Conservation (phyloP, 768 basidiomycete species). For the Naganishia onofrii region DNA sequence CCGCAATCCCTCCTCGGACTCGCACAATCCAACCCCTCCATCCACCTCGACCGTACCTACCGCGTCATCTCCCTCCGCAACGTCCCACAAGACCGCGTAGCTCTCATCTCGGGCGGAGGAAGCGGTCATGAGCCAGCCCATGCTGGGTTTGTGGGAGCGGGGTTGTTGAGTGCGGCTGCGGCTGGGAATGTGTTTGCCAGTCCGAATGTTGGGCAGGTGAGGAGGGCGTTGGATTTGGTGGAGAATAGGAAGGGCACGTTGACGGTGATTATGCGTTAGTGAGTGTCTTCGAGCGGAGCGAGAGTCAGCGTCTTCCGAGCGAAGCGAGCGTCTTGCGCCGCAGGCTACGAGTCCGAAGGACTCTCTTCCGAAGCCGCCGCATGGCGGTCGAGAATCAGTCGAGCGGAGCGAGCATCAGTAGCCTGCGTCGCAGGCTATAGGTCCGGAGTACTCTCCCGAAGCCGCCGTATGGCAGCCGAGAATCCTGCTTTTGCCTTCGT, state of each 20-base stretch:
- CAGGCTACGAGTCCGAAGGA: too few species aligned
- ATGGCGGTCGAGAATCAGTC: too few species aligned
- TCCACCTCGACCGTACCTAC: constrained; percentile 62
- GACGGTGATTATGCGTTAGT: constrained; percentile 31
- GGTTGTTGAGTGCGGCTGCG: constrained; percentile 78
- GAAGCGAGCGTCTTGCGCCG: too few species aligned
- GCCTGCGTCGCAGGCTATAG: too few species aligned
- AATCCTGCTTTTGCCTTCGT: too few species aligned
- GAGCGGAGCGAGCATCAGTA: too few species aligned
- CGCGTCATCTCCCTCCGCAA: constrained; percentile 26
- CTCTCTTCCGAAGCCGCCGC: too few species aligned
- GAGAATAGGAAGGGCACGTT: constrained; percentile 19
- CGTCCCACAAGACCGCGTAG: constrained; percentile 29
- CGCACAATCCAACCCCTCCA: constrained; percentile 62
- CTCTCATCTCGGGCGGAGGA: constrained; percentile 47
- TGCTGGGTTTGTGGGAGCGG: constrained; percentile 80
- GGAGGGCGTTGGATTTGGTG: constrained; percentile 69
- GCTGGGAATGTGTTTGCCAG: constrained; percentile 88
- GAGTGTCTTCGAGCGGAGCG: background rate
- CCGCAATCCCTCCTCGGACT: constrained; percentile 74
- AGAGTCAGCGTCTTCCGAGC: too few species aligned
- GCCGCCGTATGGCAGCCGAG: too few species aligned
- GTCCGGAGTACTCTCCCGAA: too few species aligned
- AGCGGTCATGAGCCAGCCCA: constrained; percentile 85
- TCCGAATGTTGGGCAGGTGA: constrained; percentile 80